Evolutionary conservation across 306 rosid genomes (phyloP), one percentile per base, ranked within the genome.

Genomic region (Macrotyloma uniflorum): DNA sequence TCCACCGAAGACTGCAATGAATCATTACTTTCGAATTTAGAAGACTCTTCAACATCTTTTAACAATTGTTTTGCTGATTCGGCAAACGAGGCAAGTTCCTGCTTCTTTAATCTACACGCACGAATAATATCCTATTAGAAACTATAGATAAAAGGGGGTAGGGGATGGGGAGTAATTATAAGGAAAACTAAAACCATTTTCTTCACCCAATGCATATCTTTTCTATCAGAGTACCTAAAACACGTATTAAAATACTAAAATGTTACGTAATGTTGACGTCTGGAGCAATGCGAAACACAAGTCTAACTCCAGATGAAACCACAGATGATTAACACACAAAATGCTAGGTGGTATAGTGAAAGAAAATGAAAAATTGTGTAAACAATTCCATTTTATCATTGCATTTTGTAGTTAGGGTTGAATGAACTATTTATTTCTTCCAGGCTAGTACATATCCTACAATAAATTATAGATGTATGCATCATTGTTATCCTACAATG

Each of bases 61-160:
- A 86, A 66, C 81, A 87, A 53, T 8, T 83, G 22, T 83, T 91
- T 80, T 16, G 97, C 93, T 3, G 98, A 89, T 83, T 84, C 83
- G 8, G 97, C 89, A 51, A 89, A 80, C 15, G 87, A 86, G 54
- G 80, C 86, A 73, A 95, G 87, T 85, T 95, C 99, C 68, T 81
- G 85, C 87, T 88, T 93, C 87, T 87, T 86, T 65, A 88, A 86
- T 82, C 99, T 95, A 79, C 78, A 74, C 6, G 11, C 36, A 78
- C 2, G 45, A 70, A 80, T 4, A 43, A 28, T 83, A 72, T 18
- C 67, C 38, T 50, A 59, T 79, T 8, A 58, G 67, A 40, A 78
- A 49, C 19, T 13, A 28, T 5, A 32, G 5, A 77, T 43, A 32
- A 16, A 8, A 2, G 57, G 49, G 54, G 23, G 67, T 68, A 4